A percentile compares a stretch with the other conserved stretches of the same genome.
phyloP scores from a whole-genome alignment of 2,329 filamentous ascomycete species.

The Rosellinia necatrix region DNA sequence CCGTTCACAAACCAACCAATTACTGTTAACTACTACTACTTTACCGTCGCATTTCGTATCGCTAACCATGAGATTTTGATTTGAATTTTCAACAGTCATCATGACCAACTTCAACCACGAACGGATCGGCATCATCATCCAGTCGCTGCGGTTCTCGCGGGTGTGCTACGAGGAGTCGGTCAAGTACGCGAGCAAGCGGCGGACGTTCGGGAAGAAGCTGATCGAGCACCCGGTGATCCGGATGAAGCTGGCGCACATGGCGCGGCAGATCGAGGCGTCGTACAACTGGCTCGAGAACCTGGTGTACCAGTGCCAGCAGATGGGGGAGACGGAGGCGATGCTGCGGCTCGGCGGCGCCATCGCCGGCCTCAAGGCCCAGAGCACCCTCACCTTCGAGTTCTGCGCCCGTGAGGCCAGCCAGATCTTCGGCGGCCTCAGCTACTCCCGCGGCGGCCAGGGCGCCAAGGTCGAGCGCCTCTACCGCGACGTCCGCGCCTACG shows the following conservation, averaged over 20 bases:
- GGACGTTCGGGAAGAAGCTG: conserved; percentile 94
- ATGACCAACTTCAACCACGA: conserved; percentile 99
- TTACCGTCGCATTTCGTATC: no score
- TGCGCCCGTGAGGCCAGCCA: conserved; percentile 95
- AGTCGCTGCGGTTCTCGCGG: conserved; percentile 91
- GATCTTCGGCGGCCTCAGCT: conserved; percentile 94
- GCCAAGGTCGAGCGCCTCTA: conserved; percentile 95
- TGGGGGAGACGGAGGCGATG: conserved; percentile 96
- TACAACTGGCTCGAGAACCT: conserved; percentile 97
- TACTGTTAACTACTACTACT: no score
- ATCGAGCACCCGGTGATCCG: conserved; percentile 97
- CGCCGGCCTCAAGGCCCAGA: conserved; percentile 90
- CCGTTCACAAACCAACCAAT: no score
- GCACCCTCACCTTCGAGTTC: conserved; percentile 94
- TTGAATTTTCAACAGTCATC: no score
- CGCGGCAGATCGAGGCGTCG: conserved; percentile 94
- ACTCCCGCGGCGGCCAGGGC: conserved; percentile 91
- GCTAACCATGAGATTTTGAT: conserved; percentile 23
- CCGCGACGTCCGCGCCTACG: conserved; percentile 92
- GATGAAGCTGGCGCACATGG: conserved; percentile 98
- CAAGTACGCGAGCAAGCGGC: conserved; percentile 96
- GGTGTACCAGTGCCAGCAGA: conserved; percentile 89
- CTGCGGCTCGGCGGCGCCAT: conserved; percentile 93
- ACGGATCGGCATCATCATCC: conserved; percentile 97
- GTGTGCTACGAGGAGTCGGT: conserved; percentile 97